phyloP scores from a whole-genome alignment of 495 filamentous ascomycete species.

The Penicillium silybi region DNA sequence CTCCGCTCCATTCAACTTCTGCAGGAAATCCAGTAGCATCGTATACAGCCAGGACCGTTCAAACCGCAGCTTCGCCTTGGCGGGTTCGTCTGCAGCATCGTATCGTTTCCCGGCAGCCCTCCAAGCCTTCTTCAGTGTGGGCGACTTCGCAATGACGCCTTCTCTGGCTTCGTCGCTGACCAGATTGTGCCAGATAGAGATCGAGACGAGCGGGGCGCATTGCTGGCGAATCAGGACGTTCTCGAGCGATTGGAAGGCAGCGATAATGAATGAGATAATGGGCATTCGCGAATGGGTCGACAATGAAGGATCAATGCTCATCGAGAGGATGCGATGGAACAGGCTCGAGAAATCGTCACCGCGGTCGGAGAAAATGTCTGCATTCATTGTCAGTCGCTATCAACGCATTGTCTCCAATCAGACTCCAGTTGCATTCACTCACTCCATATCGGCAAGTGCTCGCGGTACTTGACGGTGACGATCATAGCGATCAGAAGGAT shows the following conservation, averaged over 20 bases:
- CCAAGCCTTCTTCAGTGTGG: slow-evolving; percentile 83
- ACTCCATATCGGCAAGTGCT: slow-evolving; percentile 86
- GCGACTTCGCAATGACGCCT: slow-evolving; percentile 60
- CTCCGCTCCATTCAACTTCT: slow-evolving; percentile 59
- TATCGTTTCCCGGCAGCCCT: slow-evolving; percentile 80
- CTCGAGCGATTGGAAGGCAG: slow-evolving; percentile 91
- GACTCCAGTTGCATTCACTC: slow-evolving; percentile 19
- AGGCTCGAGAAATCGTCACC: slow-evolving; percentile 82
- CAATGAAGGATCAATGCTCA: slow-evolving; percentile 78
- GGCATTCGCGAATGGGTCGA: slow-evolving; percentile 67
- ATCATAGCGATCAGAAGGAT: slow-evolving; percentile 80
- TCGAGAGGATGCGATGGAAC: slow-evolving; percentile 84
- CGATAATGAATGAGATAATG: slow-evolving; percentile 80
- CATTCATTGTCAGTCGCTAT: slow-evolving; percentile 13
- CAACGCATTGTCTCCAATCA: not conserved
- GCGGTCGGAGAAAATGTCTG: slow-evolving; percentile 71
- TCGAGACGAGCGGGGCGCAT: slow-evolving; percentile 90
- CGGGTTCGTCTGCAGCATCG: slow-evolving; percentile 77
- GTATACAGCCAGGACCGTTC: slow-evolving; percentile 93
- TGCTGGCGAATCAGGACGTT: slow-evolving; percentile 87
- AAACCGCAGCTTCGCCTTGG: slow-evolving; percentile 77
- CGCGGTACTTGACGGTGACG: slow-evolving; percentile 81
- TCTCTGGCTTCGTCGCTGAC: slow-evolving; percentile 67
- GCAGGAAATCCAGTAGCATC: slow-evolving; percentile 77
- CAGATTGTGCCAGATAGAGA: slow-evolving; percentile 93